Evolutionary conservation across 768 basidiomycete species (phyloP).

Genomic region (Ramaria sp.): DNA sequence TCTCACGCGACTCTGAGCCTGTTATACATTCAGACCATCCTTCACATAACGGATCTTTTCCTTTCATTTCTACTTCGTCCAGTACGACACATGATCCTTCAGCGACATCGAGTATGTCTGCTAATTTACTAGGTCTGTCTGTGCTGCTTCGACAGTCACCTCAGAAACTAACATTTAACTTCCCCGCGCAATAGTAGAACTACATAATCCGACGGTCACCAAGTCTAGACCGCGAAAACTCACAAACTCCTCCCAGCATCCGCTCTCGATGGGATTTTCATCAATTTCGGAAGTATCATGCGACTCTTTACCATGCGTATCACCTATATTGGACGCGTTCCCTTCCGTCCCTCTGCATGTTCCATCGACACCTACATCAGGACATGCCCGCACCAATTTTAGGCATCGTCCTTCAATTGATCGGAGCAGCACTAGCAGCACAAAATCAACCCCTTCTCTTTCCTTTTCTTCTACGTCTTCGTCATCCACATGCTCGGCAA

Average conservation of each 20-base stretch:
- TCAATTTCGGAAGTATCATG: background rate
- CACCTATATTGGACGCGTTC: slow-evolving; percentile 8
- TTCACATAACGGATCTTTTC: too few species aligned
- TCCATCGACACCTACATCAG: background rate
- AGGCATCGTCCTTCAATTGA: background rate
- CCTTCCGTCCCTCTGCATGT: slow-evolving; percentile 3
- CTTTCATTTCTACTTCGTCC: too few species aligned
- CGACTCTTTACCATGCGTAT: background rate
- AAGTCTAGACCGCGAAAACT: background rate
- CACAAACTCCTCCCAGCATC: background rate
- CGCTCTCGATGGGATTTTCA: background rate
- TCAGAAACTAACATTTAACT: too few species aligned
- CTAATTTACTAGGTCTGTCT: too few species aligned
- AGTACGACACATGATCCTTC: too few species aligned
- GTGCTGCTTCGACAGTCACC: too few species aligned
- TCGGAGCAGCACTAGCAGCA: background rate
- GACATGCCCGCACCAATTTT: background rate
- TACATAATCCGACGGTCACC: background rate
- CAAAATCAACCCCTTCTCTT: slow-evolving; percentile 6
- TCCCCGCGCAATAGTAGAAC: background rate
- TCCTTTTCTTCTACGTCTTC: background rate
- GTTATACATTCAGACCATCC: too few species aligned
- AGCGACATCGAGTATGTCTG: too few species aligned
- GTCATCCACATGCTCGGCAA: background rate
- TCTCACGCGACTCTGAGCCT: background rate